phyloP scores from a whole-genome alignment of 139 green algal species.

The Diplosphaera chodatii region DNA sequence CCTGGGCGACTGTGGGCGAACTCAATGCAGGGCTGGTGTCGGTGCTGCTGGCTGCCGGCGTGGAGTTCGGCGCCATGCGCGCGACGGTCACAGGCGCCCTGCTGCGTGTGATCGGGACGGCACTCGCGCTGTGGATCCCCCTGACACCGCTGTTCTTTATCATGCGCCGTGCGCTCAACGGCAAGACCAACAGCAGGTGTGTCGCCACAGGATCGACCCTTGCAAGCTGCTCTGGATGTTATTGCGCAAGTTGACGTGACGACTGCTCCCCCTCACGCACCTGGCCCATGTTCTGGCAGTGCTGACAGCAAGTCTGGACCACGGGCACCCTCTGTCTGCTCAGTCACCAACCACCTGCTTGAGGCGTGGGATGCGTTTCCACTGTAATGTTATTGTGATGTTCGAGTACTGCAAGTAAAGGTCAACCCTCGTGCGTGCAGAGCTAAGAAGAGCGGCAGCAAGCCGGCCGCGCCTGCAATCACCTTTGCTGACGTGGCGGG shows the following conservation, averaged over 20 bases:
- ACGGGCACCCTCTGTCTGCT: too few relatives aligned
- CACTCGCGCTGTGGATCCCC: slow-evolving; percentile 72
- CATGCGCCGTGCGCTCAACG: slow-evolving; percentile 49
- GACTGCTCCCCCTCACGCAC: too few relatives aligned
- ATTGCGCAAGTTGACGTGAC: too few relatives aligned
- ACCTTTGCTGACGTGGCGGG: slow-evolving; percentile 77
- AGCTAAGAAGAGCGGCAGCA: slow-evolving; percentile 12
- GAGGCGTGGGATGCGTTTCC: too few relatives aligned
- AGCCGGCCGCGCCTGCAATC: slow-evolving; percentile 22
- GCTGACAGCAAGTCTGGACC: too few relatives aligned
- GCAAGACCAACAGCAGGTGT: slow-evolving; percentile 10
- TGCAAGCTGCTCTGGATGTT: background rate
- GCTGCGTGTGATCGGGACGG: slow-evolving; percentile 16
- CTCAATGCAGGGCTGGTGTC: slow-evolving; percentile 30
- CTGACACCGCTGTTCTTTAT: slow-evolving; percentile 75
- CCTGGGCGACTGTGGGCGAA: too few relatives aligned
- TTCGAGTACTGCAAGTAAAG: too few relatives aligned
- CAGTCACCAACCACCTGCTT: too few relatives aligned
- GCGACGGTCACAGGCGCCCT: slow-evolving; percentile 11
- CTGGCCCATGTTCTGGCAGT: too few relatives aligned
- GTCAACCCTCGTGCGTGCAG: too few relatives aligned
- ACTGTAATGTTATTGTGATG: too few relatives aligned
- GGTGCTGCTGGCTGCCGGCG: slow-evolving; percentile 22
- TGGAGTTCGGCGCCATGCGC: slow-evolving; percentile 38
- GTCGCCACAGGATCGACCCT: too few relatives aligned